Evolutionary conservation across 2,329 filamentous ascomycete genomes (phyloP).

Genomic region (Fusarium sp.): DNA sequence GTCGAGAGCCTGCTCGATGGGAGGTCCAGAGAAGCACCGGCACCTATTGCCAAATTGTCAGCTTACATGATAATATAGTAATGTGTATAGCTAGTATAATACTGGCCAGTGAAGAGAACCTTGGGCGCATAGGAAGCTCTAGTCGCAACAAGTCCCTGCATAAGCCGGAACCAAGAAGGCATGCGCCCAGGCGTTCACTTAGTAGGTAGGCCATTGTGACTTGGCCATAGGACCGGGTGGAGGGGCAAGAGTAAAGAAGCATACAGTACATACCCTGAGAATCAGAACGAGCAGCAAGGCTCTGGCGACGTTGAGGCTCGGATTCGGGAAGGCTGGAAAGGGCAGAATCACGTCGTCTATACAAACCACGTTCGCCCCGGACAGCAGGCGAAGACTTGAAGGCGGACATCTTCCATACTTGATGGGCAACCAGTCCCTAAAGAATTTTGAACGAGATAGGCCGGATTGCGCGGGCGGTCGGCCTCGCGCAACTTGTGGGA

Average conservation of each 20-base stretch:
- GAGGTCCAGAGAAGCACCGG: constrained; percentile 40
- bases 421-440: constrained; percentile 40
- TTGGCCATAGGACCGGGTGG: constrained; percentile 4
- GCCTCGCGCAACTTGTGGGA: constrained; percentile 42
- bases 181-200: constrained; percentile 20
- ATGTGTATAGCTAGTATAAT: constrained; percentile 2
- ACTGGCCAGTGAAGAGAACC: constrained; percentile 6
- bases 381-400: constrained; percentile 47
- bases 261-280: constrained; percentile 47
- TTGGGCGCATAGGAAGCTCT: constrained; percentile 18
- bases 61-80: constrained; percentile 40
- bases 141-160: constrained; percentile 26
- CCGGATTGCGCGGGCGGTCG: constrained; percentile 43
- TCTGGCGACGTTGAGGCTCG: constrained; percentile 42
- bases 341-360: constrained; percentile 43
- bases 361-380: constrained; percentile 47
- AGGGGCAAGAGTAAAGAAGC: constrained; percentile 7
- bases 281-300: constrained; percentile 47
- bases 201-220: constrained; percentile 28
- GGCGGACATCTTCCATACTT: constrained; percentile 55
- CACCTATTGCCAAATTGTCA: constrained; percentile 43
- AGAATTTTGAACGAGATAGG: constrained; percentile 37
- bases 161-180: constrained; percentile 11
- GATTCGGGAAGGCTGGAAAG: constrained; percentile 42
- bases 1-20: constrained; percentile 46